phyloP scores from a whole-genome alignment of 2,329 filamentous ascomycete species.

The Diaporthe sp. region DNA sequence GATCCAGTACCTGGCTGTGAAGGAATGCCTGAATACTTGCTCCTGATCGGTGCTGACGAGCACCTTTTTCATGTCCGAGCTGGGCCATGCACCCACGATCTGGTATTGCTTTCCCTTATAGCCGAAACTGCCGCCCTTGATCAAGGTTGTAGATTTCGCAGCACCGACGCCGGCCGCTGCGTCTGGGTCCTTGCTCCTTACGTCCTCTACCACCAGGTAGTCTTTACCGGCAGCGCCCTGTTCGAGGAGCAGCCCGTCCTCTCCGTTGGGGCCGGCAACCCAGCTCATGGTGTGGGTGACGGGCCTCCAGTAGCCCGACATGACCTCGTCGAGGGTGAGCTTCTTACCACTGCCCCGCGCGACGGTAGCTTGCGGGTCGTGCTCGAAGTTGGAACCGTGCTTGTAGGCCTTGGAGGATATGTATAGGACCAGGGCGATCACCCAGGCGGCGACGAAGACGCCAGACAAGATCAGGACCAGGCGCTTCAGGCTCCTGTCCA shows the following conservation, averaged over 20 bases:
- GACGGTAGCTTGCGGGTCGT: slow-evolving; percentile 77
- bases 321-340: slow-evolving; percentile 80
- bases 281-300: slow-evolving; percentile 78
- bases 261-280: slow-evolving; percentile 80
- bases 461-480: slow-evolving; percentile 72
- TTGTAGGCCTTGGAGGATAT: slow-evolving; percentile 76
- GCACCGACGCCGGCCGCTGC: slow-evolving; percentile 55
- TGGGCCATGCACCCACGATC: slow-evolving; percentile 79
- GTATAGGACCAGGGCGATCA: slow-evolving; percentile 77
- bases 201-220: slow-evolving; percentile 89
- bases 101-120: slow-evolving; percentile 68
- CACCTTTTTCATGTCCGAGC: slow-evolving; percentile 87
- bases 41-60: slow-evolving; percentile 81
- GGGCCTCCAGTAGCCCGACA: slow-evolving; percentile 76
- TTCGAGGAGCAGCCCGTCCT: slow-evolving; percentile 90
- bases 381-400: slow-evolving; percentile 72
- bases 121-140: slow-evolving; percentile 76
- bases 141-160: slow-evolving; percentile 76
- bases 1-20: slow-evolving; percentile 88
- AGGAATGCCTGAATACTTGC: slow-evolving; percentile 92
- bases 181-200: slow-evolving; percentile 64
- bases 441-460: slow-evolving; percentile 77
- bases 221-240: slow-evolving; percentile 74
- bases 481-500: slow-evolving; percentile 76
- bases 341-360: slow-evolving; percentile 76